Base-by-base conservation (phyloP, 768 basidiomycete genomes). In the Leccinum olivaceopallidum region DNA sequence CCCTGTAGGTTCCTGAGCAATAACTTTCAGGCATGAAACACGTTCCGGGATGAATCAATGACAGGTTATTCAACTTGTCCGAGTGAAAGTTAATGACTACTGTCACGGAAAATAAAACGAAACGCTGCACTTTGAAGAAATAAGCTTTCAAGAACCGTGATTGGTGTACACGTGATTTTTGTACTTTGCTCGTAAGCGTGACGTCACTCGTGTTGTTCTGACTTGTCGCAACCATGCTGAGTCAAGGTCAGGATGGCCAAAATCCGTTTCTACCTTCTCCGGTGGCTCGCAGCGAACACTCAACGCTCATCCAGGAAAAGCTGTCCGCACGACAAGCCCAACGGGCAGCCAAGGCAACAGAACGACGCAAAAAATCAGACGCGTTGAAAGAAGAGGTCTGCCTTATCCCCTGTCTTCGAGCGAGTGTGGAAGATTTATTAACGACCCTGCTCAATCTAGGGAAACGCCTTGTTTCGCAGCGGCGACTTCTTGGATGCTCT, bases 381-480 rank as follows among this genome's bases (percentile, higher is more conserved):
- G 56, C 53, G 37, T 53, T 71, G 1, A 76, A 74, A 37, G 69
- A 75, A 4, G 66, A 73, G 67, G 75, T 73, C 24, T 47, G 67
- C 44, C 5, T n/a, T 0, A 13, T 14, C 18, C 26, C 22, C 3
- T 44, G 10, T 44, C 42, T 44, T 44, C 5, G 42, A n/a, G 42
- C 42, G 42, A 44, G 42, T 44, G 10, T 44, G n/a, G 18, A n/a
- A 44, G n/a, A 44, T 44, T n/a, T n/a, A 44, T 7, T 5, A 42
- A 5, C n/a, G n/a, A 42, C 9, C 1, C 10, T n/a, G 42, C 9
- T n/a, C n/a, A 44, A 44, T n/a, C 0, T 10, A 83, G 81, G 83
- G 83, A 8, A 83, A 83, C 50, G 57, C 63, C 12, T 68, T 75
- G 13, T 83, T 80, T 75, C 75, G 71, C 42, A 55, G 67, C 5